Conservation (phyloP, 2,329 filamentous ascomycete genomes). For the Trichoderma oligosporum region DNA sequence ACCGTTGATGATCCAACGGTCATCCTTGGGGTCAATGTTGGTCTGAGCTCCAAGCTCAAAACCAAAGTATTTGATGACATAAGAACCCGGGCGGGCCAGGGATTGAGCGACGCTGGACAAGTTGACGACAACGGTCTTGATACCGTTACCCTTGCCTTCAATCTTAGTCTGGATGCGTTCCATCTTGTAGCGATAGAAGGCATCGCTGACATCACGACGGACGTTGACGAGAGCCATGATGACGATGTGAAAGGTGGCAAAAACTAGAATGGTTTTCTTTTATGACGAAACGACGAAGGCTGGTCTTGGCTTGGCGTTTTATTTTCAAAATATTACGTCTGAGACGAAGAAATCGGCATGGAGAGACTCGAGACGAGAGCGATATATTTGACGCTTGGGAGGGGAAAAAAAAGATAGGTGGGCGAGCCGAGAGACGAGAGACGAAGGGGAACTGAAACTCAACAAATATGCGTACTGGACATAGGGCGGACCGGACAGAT, state of each 20-base stretch:
- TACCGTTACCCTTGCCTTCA: constrained; percentile 98
- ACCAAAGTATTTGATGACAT: constrained; percentile 99
- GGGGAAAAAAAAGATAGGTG: too few relatives aligned
- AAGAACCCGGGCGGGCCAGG: constrained; percentile 84
- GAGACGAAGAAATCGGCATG: constrained; percentile 34
- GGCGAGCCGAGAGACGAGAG: constrained; percentile 8
- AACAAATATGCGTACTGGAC: constrained; percentile 51
- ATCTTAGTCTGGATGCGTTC: constrained; percentile 98
- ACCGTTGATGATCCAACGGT: constrained; percentile 99
- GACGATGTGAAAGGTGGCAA: constrained; percentile 47
- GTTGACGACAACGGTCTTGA: constrained; percentile 98
- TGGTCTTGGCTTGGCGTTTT: neutral
- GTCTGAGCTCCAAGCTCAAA: constrained; percentile 98
- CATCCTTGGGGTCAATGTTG: constrained; percentile 94
- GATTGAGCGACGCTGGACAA: constrained; percentile 89
- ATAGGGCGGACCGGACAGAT: constrained; percentile 50
- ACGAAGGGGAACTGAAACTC: constrained; percentile 36
- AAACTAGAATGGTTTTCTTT: neutral
- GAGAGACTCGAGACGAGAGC: constrained; percentile 33
- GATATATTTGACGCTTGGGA: constrained; percentile 26
- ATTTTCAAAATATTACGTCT: neutral
- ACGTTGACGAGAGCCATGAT: constrained; percentile 98
- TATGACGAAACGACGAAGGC: neutral
- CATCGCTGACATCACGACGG: constrained; percentile 94
- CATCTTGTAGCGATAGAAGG: constrained; percentile 99